These are phyloP conservation scores for Sarocladiaceae sp. DNA, from an alignment of 2,329 filamentous ascomycete species.

Conservation along the genomic window DNA sequence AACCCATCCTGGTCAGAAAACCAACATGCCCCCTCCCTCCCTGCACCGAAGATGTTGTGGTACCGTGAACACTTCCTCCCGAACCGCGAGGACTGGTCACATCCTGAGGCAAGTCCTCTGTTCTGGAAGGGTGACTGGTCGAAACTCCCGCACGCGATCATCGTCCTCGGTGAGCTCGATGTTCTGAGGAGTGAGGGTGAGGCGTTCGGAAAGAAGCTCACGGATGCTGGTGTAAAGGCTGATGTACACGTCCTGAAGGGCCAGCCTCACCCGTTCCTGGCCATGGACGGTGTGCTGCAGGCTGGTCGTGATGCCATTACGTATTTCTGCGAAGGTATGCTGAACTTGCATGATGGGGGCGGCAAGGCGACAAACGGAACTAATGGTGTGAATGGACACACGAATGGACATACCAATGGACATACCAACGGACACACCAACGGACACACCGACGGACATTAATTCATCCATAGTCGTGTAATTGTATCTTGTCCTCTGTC, in stretches of 20 bases:
- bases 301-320: slow-evolving; percentile 48
- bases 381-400: background rate
- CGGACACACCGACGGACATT: background rate
- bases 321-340: slow-evolving; percentile 26
- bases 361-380: background rate
- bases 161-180: slow-evolving; percentile 53
- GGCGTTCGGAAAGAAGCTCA: slow-evolving; percentile 44
- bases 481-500: too few relatives aligned
- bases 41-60: slow-evolving; percentile 56
- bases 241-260: slow-evolving; percentile 46
- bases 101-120: slow-evolving; percentile 51
- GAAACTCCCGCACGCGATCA: slow-evolving; percentile 42
- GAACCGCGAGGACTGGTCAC: slow-evolving; percentile 35
- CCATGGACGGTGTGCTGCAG: slow-evolving; percentile 51
- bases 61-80: slow-evolving; percentile 56
- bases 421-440: background rate
- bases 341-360: slow-evolving; percentile 12
- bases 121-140: slow-evolving; percentile 47
- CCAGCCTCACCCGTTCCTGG: slow-evolving; percentile 51
- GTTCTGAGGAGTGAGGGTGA: slow-evolving; percentile 52
- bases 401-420: background rate
- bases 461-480: background rate
- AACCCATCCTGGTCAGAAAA: slow-evolving; percentile 46
- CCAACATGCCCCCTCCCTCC: slow-evolving; percentile 46
- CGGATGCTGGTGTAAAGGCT: slow-evolving; percentile 39